phyloP scores from a whole-genome alignment of 2,329 filamentous ascomycete genomes.

The Phialocephala subalpina region DNA sequence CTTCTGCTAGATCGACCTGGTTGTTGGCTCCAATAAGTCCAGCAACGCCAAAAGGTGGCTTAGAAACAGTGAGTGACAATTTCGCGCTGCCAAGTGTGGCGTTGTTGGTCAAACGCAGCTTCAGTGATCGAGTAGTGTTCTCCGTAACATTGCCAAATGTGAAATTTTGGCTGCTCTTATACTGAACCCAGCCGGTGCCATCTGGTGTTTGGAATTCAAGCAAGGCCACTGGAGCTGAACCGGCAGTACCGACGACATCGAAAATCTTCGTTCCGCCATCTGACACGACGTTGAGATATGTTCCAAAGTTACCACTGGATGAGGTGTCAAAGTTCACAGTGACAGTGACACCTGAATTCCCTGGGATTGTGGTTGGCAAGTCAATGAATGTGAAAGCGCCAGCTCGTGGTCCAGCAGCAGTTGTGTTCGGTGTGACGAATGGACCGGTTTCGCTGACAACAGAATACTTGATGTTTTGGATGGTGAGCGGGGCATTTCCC shows the following conservation, averaged over 20 bases:
- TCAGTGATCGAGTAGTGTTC: conserved; percentile 55
- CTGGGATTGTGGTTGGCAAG: conserved; percentile 54
- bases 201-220: conserved; percentile 63
- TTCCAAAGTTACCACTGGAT: conserved; percentile 55
- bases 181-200: conserved; percentile 58
- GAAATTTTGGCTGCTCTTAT: conserved; percentile 53
- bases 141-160: conserved; percentile 63
- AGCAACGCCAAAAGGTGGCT: conserved; percentile 64
- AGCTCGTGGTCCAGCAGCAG: conserved; percentile 46
- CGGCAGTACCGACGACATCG: conserved; percentile 57
- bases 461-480: conserved; percentile 49
- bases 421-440: conserved; percentile 45
- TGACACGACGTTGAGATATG: conserved; percentile 56
- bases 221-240: conserved; percentile 56
- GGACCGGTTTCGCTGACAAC: conserved; percentile 52
- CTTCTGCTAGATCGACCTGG: conserved; percentile 64
- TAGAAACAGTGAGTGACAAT: conserved; percentile 65
- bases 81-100: conserved; percentile 56
- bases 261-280: conserved; percentile 60
- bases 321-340: conserved; percentile 57
- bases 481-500: conserved; percentile 54
- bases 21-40: conserved; percentile 63
- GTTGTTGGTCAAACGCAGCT: conserved; percentile 64
- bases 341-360: conserved; percentile 50
- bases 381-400: conserved; percentile 58